Evolutionary conservation across 331 rosid species (phyloP).

Genomic region (Rosa hybrid): DNA sequence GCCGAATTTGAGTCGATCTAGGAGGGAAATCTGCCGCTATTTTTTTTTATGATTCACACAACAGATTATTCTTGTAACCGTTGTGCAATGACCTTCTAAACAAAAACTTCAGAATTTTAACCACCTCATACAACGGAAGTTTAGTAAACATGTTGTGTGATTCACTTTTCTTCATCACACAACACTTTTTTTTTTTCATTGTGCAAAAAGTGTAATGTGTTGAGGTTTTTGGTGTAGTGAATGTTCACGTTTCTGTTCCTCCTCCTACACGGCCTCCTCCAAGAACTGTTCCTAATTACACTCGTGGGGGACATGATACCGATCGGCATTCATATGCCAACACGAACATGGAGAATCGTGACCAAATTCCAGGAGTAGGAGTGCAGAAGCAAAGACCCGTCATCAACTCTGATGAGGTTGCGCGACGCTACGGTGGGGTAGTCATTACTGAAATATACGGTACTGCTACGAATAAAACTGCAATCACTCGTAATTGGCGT

Average conservation of each 20-base stretch:
- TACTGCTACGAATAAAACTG: background rate
- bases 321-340: background rate
- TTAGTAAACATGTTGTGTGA: too few relatives aligned
- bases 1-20: too few relatives aligned
- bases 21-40: too few relatives aligned
- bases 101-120: too few relatives aligned
- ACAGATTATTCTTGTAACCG: too few relatives aligned
- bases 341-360: background rate
- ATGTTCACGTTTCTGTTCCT: background rate
- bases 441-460: background rate
- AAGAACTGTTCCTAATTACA: background rate
- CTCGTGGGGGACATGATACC: background rate
- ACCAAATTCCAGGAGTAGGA: background rate
- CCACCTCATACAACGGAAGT: too few relatives aligned
- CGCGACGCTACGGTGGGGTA: conserved; percentile 1
- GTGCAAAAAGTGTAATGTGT: too few relatives aligned
- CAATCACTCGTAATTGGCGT: background rate
- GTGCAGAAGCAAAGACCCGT: background rate
- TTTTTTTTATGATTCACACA: too few relatives aligned
- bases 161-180: too few relatives aligned
- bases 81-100: too few relatives aligned
- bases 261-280: background rate
- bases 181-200: too few relatives aligned
- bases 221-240: background rate
- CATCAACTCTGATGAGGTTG: conserved; percentile 14